Percentiles rank a stretch among this genome's conserved stretches.
These are phyloP conservation scores for Plenodomus lindquistii DNA, from an alignment of 2,329 filamentous ascomycete species.

Conservation along the genomic window DNA sequence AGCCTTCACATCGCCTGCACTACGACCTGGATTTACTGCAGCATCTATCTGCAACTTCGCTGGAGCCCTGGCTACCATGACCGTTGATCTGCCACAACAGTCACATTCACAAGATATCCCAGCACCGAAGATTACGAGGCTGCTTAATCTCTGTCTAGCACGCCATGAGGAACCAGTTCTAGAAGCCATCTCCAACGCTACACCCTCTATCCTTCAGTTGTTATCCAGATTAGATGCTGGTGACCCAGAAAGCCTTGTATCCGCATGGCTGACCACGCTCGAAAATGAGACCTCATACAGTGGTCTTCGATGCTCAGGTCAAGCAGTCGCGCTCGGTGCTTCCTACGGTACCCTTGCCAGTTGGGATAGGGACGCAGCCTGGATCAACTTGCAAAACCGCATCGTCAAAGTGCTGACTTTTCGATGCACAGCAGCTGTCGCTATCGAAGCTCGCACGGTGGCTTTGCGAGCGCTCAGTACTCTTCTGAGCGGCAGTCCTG, in stretches of 20 bases:
- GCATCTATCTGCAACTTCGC: conserved; percentile 65
- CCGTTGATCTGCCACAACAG: conserved; percentile 4
- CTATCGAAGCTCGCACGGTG: conserved; percentile 51
- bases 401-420: conserved; percentile 43
- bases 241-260: conserved; percentile 21
- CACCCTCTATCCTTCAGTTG: conserved; percentile 23
- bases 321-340: conserved; percentile 51
- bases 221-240: conserved; percentile 11
- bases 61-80: conserved; percentile 29
- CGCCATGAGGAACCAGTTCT: conserved; percentile 43
- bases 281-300: conserved; percentile 46
- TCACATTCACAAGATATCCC: conserved; percentile 13
- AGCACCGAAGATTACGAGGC: conserved; percentile 18
- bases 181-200: conserved; percentile 30
- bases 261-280: conserved; percentile 35
- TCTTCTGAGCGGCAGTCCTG: conserved; percentile 27
- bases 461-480: conserved; percentile 47
- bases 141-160: conserved; percentile 39
- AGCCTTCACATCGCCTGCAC: conserved; percentile 46
- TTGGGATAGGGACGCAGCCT: neutral
- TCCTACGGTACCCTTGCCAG: conserved; percentile 28
- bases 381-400: conserved; percentile 17
- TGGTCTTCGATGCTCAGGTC: conserved; percentile 46
- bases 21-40: conserved; percentile 67
- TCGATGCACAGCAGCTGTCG: conserved; percentile 41